Evolutionary conservation across 2,329 filamentous ascomycete species (phyloP).

Genomic region (Ustulina deusta): DNA sequence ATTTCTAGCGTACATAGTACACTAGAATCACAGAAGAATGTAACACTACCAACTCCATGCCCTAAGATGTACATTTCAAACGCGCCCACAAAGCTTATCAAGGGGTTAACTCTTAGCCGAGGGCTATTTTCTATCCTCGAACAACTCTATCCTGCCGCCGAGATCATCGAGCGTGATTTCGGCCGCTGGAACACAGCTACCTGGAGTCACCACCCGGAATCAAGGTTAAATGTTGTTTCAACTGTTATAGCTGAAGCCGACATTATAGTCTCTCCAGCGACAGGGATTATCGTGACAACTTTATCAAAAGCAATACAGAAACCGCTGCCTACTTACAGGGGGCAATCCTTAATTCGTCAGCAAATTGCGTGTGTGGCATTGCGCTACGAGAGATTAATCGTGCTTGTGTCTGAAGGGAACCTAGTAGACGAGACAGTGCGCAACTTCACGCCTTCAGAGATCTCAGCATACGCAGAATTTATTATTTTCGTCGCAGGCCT

Average conservation of each 20-base stretch:
- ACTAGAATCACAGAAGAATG: background rate
- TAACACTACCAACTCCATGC: conserved; percentile 34
- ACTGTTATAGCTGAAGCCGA: conserved; percentile 73
- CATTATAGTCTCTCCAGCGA: conserved; percentile 75
- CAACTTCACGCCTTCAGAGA: conserved; percentile 56
- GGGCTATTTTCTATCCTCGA: conserved; percentile 64
- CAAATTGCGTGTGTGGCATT: conserved; percentile 64
- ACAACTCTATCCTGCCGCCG: conserved; percentile 59
- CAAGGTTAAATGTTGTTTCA: conserved; percentile 54
- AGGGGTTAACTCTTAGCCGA: conserved; percentile 63
- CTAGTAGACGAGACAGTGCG: conserved; percentile 56
- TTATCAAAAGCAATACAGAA: conserved; percentile 79
- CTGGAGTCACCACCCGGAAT: conserved; percentile 52
- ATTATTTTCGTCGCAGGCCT: conserved; percentile 61
- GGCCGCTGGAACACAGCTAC: conserved; percentile 52
- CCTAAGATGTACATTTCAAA: conserved; percentile 34
- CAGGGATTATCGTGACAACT: conserved; percentile 77
- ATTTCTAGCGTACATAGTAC: background rate
- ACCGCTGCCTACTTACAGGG: conserved; percentile 71
- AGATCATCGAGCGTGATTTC: conserved; percentile 73
- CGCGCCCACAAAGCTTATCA: conserved; percentile 56
- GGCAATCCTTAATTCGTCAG: conserved; percentile 63
- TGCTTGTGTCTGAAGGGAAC: conserved; percentile 73
- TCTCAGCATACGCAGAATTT: conserved; percentile 62
- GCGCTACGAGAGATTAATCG: conserved; percentile 74